Evolutionary conservation across 371 early-diverging fungal species (phyloP).

Genomic region (Mucor plumbeus): DNA sequence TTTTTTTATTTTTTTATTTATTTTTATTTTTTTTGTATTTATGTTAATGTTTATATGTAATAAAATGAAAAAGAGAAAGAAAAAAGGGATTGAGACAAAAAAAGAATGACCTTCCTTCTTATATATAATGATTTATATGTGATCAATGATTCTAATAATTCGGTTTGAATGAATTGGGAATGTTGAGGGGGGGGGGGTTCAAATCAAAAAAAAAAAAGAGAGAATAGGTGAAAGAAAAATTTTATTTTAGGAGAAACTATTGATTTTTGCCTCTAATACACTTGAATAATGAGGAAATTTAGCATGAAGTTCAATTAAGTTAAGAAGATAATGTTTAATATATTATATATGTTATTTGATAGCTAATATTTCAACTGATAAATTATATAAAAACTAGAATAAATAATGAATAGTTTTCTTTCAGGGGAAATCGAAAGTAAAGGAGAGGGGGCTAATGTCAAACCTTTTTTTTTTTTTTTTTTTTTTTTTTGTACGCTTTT

Average conservation of each 20-base stretch:
- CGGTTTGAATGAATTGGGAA: conserved; percentile 15
- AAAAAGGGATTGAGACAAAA: neutral
- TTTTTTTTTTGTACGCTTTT: neutral
- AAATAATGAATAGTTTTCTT: neutral
- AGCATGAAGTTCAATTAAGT: too few species aligned
- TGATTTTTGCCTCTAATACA: neutral
- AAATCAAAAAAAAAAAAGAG: conserved; percentile 4
- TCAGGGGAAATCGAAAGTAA: neutral
- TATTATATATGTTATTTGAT: too few species aligned
- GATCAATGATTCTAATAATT: conserved; percentile 7
- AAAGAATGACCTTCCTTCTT: neutral
- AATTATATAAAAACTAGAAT: neutral
- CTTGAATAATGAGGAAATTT: neutral
- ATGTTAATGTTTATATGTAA: too few species aligned
- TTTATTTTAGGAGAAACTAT: neutral
- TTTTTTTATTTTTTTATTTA: neutral
- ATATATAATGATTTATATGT: conserved; percentile 4
- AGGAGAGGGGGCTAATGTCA: conserved; percentile 2
- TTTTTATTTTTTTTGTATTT: neutral
- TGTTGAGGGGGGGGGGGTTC: conserved; percentile 14
- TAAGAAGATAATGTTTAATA: too few species aligned
- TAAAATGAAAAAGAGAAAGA: neutral
- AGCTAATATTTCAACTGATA: neutral
- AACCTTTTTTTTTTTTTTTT: neutral
- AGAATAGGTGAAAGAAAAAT: neutral